phyloP scores from a whole-genome alignment of 2,329 filamentous ascomycete genomes.

The Venturia oleaginea region DNA sequence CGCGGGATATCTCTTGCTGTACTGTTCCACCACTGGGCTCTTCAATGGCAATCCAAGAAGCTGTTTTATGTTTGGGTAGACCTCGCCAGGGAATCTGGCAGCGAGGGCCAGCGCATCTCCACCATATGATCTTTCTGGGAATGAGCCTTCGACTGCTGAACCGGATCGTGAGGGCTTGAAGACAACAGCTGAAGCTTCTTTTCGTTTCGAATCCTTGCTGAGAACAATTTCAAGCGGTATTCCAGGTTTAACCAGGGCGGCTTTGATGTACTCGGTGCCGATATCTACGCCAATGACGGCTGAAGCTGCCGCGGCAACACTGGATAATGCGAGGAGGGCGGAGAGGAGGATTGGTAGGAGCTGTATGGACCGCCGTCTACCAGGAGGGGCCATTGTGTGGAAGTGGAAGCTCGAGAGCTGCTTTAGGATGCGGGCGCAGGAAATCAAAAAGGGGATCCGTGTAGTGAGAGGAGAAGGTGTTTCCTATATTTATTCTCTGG shows the following conservation, averaged over 20 bases:
- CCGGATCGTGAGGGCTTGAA: slow-evolving; percentile 77
- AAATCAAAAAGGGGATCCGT: neutral
- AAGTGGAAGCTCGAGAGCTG: slow-evolving; percentile 6
- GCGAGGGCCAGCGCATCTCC: slow-evolving; percentile 82
- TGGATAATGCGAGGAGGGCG: slow-evolving; percentile 45
- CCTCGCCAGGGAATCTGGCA: slow-evolving; percentile 81
- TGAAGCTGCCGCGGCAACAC: slow-evolving; percentile 52
- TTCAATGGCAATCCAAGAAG: slow-evolving; percentile 61
- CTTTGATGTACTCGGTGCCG: slow-evolving; percentile 95
- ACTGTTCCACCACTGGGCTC: slow-evolving; percentile 41
- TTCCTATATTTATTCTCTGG: neutral
- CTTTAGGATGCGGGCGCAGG: neutral
- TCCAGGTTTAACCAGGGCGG: slow-evolving; percentile 88
- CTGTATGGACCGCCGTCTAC: slow-evolving; percentile 30
- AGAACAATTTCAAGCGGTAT: slow-evolving; percentile 96
- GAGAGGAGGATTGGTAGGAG: slow-evolving; percentile 41
- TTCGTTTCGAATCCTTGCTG: slow-evolving; percentile 94
- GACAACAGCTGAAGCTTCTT: slow-evolving; percentile 81
- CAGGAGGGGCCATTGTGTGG: slow-evolving; percentile 36
- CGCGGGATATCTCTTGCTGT: slow-evolving; percentile 67
- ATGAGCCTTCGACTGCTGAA: slow-evolving; percentile 47
- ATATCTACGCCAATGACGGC: slow-evolving; percentile 89
- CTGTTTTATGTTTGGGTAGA: slow-evolving; percentile 88
- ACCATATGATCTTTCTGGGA: slow-evolving; percentile 85
- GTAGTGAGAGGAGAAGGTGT: neutral